Evolutionary conservation across 345 rosid genomes (phyloP), one percentile per base, ranked within the genome.

Genomic region (Pseudoturritis turrita): DNA sequence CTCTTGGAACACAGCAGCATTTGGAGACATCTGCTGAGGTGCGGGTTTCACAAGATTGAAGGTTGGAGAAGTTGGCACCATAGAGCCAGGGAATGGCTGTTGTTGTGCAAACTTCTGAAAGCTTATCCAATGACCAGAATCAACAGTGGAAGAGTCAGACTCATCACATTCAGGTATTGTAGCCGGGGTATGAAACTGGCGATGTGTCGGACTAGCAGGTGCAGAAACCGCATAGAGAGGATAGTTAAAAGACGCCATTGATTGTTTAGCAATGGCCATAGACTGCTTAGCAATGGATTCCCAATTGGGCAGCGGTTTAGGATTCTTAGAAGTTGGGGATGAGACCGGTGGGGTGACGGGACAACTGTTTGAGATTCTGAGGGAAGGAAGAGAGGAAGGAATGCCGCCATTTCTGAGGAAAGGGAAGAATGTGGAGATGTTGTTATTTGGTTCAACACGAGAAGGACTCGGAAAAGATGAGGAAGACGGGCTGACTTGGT

Each of bases 341-440:
- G 99, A 91, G n/a, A 88, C 73, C 0, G 97, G 98, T 6, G 99
- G 99, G 1, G 99, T 95, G 0, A 91, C 95, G 0, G 99, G 99
- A 4, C 98, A 97, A 10, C 99, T 95, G 81, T 78, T 95, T 19
- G 99, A 95, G 83, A 95, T 95, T 61, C 97, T 85, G 46, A 95
- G 98, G 26, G 92, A 90, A 25, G 99, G 96, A 7, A 91, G 90
- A 47, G 97, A 89, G 2, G 85, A 85, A 15, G 98, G 96, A 39
- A 95, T 83, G 40, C 79, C 74, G 6, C 79, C 88, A 40, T 78
- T 85, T 50, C 83, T 59, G 36, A 95, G 85, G 77, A 83, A 85
- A 0, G 99, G 98, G 62, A 89, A 77, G 74, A 87, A 65, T 45
- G 72, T 75, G 29, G 83, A 76, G 2, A 88, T 67, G 21, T 86